Base-by-base conservation (phyloP, 2,329 filamentous ascomycete species). In the Exophiala xenobiotica region DNA sequence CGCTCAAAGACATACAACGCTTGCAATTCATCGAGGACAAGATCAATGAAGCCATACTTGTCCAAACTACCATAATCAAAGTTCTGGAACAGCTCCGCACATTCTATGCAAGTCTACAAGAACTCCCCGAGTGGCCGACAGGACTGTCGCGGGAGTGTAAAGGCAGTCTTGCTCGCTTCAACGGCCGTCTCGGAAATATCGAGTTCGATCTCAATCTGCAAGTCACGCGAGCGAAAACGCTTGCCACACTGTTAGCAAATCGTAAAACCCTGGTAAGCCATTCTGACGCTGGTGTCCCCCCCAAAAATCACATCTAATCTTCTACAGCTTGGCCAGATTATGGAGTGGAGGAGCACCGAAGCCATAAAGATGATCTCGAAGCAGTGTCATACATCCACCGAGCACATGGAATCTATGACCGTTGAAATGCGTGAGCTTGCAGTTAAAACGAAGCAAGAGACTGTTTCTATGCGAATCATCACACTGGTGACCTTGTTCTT, bases 11-110 rank as follows among this genome's bases (percentile, higher is more conserved):
- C 35, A 63, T 71, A 9, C 69, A 68, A 50, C 57, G 60, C 9
- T 48, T 74, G 11, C 72, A 74, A 44, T 61, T 54, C 33, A 65
- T 65, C 33, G 66, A 72, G 53, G 72, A 75, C 11, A 65, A 65
- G 38, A 61, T 62, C 4, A 70, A 70, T 23, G 68, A 73, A 43
- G 58, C 64, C 0, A 40, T 64, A 1, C 57, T 69, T 0, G 58
- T 69, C 0, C 48, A 74, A 0, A 63, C 61, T 16, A 46, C 62
- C 2, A 71, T 73, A 43, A 51, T 60, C 1, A 59, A 64, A 4
- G 61, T 71, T 6, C 49, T 74, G 2, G 46, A 39, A 9, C 55
- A 63, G 14, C 31, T 67, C 9, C 52, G 50, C 20, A 33, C 57
- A 1, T 53, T 58, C 44, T 65, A 67, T 40, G 18, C 3, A 6